Percentiles rank a stretch among this genome's conserved stretches.
Conservation (phyloP, 345 rosid genomes). For the Linum usitatissimum region DNA sequence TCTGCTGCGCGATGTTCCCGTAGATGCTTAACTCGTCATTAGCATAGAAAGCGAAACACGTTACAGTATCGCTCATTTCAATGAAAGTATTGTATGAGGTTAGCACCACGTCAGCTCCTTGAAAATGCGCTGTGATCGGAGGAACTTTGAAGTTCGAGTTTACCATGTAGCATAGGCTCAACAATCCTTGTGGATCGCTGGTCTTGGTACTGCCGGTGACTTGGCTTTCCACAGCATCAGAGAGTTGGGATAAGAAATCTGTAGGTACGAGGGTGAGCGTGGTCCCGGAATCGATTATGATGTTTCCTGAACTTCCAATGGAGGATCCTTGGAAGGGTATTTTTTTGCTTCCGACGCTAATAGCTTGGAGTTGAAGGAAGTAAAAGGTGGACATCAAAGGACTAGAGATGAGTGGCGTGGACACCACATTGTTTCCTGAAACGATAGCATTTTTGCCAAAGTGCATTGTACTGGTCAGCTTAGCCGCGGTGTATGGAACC, state of each 20-base stretch:
- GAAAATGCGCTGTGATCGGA: slow-evolving; percentile 2
- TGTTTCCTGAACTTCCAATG: neutral
- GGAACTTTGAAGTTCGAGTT: neutral
- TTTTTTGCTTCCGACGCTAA: neutral
- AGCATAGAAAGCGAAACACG: slow-evolving; percentile 8
- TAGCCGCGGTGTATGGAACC: neutral
- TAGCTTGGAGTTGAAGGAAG: neutral
- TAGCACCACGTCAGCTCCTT: neutral
- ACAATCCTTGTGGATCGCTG: neutral
- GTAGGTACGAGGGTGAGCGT: slow-evolving; percentile 7
- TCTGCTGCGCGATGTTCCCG: slow-evolving; percentile 13
- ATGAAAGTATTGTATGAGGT: neutral
- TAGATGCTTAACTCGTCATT: neutral
- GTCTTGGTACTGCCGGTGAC: neutral
- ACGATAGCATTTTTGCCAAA: neutral
- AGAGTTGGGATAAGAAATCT: neutral
- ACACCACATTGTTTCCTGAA: neutral
- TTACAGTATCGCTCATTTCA: neutral
- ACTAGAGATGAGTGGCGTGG: neutral
- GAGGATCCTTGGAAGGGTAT: neutral
- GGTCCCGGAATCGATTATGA: slow-evolving; percentile 5
- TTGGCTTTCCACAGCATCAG: neutral
- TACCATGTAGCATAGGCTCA: slow-evolving; percentile 10
- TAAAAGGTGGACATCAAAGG: neutral
- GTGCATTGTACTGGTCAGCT: neutral